Conservation (phyloP, 169 alveolate genomes). For the Plasmodium vinckei region DNA sequence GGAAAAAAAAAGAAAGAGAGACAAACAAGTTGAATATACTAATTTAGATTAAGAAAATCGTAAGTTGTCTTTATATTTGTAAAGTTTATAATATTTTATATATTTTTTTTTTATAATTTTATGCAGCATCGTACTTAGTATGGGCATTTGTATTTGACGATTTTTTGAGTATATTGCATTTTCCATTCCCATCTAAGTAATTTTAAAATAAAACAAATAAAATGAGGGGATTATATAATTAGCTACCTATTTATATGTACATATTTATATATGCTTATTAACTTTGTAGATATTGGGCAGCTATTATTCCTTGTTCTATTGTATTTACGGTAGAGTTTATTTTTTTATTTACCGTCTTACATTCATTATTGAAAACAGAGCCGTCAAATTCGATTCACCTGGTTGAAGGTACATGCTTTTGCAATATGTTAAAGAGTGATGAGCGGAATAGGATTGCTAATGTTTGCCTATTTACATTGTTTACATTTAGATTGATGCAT, state of each 20-base stretch:
- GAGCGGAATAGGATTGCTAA: neutral
- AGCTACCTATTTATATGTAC: neutral
- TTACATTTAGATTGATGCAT: no score
- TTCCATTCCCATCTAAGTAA: slow-evolving; percentile 74
- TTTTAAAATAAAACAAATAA: neutral
- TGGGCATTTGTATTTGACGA: slow-evolving; percentile 73
- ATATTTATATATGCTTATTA: neutral
- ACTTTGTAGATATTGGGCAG: slow-evolving; percentile 70
- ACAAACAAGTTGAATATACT: neutral
- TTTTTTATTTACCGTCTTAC: slow-evolving; percentile 39
- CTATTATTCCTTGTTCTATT: slow-evolving; percentile 48
- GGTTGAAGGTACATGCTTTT: slow-evolving; percentile 26
- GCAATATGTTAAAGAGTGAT: neutral
- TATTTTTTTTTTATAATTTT: neutral
- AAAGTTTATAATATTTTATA: neutral
- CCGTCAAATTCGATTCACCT: slow-evolving; percentile 45
- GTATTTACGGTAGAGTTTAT: slow-evolving; percentile 35
- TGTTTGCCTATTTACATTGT: no score
- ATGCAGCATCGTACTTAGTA: slow-evolving; percentile 38
- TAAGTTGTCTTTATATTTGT: neutral
- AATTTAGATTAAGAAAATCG: neutral
- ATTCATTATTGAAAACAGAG: slow-evolving; percentile 54
- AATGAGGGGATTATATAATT: neutral
- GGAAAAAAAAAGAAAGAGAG: neutral
- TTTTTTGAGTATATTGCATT: slow-evolving; percentile 12